These are phyloP conservation scores for Fusarium incarnatum DNA, from an alignment of 2,329 filamentous ascomycete genomes.

Conservation along the genomic window DNA sequence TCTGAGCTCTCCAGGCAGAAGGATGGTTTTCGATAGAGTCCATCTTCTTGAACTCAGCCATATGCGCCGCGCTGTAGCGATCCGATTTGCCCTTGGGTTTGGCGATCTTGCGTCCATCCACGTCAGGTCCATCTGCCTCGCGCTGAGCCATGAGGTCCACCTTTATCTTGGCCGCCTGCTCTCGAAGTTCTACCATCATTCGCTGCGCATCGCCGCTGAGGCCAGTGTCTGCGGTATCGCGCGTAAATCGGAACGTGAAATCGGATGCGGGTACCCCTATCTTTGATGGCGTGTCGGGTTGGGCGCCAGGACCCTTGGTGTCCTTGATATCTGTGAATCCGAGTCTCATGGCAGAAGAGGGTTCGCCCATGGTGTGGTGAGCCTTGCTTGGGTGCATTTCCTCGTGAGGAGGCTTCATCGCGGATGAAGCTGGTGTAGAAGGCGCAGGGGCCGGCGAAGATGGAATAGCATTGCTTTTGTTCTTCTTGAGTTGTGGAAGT, in stretches of 20 bases:
- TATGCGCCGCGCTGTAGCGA: slow-evolving; percentile 87
- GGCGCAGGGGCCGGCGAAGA: slow-evolving; percentile 54
- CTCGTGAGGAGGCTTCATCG: slow-evolving; percentile 75
- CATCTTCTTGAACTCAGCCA: slow-evolving; percentile 96
- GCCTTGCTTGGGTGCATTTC: slow-evolving; percentile 94
- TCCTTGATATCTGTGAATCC: slow-evolving; percentile 82
- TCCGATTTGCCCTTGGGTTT: slow-evolving; percentile 80
- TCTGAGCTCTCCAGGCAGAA: slow-evolving; percentile 76
- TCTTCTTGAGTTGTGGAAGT: slow-evolving; percentile 41
- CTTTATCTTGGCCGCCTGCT: slow-evolving; percentile 78
- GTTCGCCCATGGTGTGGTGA: slow-evolving; percentile 79
- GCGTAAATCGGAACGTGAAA: slow-evolving; percentile 77
- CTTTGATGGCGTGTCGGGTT: slow-evolving; percentile 74
- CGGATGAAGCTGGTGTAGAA: slow-evolving; percentile 72
- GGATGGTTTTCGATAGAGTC: slow-evolving; percentile 91
- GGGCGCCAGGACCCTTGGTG: slow-evolving; percentile 50
- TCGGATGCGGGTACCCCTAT: slow-evolving; percentile 64
- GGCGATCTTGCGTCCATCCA: slow-evolving; percentile 76
- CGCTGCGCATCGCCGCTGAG: slow-evolving; percentile 71
- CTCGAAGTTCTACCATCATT: slow-evolving; percentile 75
- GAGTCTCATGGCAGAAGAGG: slow-evolving; percentile 82
- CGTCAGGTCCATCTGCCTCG: slow-evolving; percentile 63
- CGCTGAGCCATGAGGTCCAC: slow-evolving; percentile 72
- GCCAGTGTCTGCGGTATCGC: slow-evolving; percentile 60
- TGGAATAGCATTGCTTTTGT: slow-evolving; percentile 49